These are phyloP conservation scores for Botrytis cinerea DNA, from an alignment of 2,329 filamentous ascomycete species.

Conservation along the genomic window DNA sequence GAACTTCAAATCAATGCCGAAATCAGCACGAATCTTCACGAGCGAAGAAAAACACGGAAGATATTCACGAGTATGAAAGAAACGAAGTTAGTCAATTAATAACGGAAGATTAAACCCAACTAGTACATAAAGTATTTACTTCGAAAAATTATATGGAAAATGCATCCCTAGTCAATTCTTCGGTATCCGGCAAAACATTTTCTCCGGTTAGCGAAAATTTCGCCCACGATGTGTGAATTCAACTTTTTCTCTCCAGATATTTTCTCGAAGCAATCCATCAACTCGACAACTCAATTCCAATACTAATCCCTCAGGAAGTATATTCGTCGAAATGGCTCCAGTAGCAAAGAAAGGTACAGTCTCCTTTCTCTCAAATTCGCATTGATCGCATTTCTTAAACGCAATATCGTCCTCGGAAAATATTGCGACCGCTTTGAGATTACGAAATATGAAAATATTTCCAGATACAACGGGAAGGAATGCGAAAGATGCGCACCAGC, in stretches of 20 bases:
- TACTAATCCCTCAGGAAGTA: constrained; percentile 33
- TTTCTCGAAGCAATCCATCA: constrained; percentile 23
- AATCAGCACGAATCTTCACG: background rate
- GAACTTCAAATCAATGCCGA: background rate
- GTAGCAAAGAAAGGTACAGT: constrained; percentile 43
- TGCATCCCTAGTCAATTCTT: background rate
- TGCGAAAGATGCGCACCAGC: constrained; percentile 47
- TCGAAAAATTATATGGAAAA: background rate
- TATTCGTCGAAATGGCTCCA: constrained; percentile 40
- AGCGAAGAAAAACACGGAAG: background rate
- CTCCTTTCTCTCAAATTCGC: constrained; percentile 29
- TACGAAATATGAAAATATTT: constrained; percentile 27
- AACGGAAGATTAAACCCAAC: background rate
- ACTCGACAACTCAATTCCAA: constrained; percentile 30
- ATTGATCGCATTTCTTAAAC: constrained; percentile 24
- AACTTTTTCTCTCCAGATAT: background rate
- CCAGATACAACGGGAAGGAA: constrained; percentile 25
- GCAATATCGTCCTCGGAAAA: constrained; percentile 29
- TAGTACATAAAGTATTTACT: background rate
- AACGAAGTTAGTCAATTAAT: background rate
- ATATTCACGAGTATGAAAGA: constrained; percentile 2
- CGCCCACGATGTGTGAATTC: constrained; percentile 21
- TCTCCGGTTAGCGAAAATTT: constrained; percentile 19
- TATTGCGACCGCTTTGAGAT: constrained; percentile 25
- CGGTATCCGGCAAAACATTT: background rate